Conservation (phyloP, 345 rosid genomes). For the Syzygium oleosum region DNA sequence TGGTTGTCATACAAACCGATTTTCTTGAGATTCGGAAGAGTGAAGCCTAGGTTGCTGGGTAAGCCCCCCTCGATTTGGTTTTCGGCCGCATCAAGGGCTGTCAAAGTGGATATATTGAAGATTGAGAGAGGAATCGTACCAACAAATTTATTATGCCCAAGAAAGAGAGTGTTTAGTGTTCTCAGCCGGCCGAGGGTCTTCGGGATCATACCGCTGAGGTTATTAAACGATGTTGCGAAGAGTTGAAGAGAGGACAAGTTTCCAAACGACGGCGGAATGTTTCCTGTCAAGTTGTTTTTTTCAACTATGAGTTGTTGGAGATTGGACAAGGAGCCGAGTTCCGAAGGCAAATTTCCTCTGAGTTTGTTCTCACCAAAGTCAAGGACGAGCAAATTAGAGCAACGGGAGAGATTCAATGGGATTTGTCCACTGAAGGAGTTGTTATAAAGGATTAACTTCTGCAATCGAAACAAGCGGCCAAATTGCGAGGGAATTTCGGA, state of each 20-base stretch:
- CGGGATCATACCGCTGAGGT: background rate
- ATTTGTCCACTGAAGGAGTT: conserved; percentile 4
- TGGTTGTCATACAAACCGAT: fast-evolving
- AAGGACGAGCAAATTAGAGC: background rate
- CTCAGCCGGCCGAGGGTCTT: background rate
- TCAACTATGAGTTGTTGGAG: fast-evolving
- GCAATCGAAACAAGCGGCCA: background rate
- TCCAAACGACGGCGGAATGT: background rate
- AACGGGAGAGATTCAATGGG: conserved; percentile 7
- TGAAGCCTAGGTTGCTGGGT: background rate
- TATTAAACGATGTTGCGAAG: fast-evolving
- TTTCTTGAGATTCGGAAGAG: background rate
- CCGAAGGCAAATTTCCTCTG: background rate
- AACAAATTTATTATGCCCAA: fast-evolving
- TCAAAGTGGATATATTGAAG: background rate
- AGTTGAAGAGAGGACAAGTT: background rate
- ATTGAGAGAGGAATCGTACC: conserved; percentile 11
- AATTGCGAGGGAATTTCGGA: fast-evolving
- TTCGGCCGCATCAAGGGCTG: fast-evolving
- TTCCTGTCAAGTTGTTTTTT: background rate
- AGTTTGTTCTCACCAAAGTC: background rate
- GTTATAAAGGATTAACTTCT: fast-evolving
- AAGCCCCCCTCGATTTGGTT: conserved; percentile 10
- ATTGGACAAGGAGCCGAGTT: conserved; percentile 1
- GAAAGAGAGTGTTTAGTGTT: fast-evolving